These are phyloP conservation scores for Blumeriella jaapii DNA, from an alignment of 2,329 filamentous ascomycete species.

Conservation along the genomic window DNA sequence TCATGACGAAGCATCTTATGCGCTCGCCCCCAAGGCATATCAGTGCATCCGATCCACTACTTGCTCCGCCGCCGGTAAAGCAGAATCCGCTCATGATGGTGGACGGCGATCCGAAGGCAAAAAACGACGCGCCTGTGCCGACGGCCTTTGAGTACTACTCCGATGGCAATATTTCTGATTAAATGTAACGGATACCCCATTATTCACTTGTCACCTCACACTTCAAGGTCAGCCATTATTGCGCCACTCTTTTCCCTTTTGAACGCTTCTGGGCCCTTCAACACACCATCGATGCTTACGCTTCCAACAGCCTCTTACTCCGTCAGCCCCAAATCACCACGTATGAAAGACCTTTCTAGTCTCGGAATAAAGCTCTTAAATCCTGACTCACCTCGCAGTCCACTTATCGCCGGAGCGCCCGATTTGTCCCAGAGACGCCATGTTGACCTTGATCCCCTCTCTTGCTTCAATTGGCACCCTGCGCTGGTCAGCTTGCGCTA, in stretches of 20 bases:
- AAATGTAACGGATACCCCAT: too few relatives aligned
- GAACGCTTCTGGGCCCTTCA: constrained; percentile 14
- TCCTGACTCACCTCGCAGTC: constrained; percentile 11
- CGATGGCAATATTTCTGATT: constrained; percentile 18
- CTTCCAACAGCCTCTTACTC: constrained; percentile 17
- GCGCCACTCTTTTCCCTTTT: constrained; percentile 10
- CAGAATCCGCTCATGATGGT: constrained; percentile 11
- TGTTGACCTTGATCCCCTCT: constrained; percentile 12
- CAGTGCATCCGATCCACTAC: not conserved
- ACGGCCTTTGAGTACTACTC: constrained; percentile 22
- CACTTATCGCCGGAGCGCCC: constrained; percentile 12
- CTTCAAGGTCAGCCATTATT: constrained; percentile 20
- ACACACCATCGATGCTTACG: constrained; percentile 13
- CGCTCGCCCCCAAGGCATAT: constrained; percentile 1
- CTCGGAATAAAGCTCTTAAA: constrained; percentile 14
- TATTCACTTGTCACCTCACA: too few relatives aligned
- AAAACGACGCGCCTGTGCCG: constrained; percentile 19
- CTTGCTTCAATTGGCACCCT: constrained; percentile 10
- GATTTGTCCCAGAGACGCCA: constrained; percentile 15
- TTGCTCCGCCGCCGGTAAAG: not conserved
- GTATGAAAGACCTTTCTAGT: constrained; percentile 12
- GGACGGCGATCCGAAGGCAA: constrained; percentile 13
- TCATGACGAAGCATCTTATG: constrained; percentile 35
- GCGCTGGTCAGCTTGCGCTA: constrained; percentile 8
- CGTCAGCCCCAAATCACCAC: constrained; percentile 15